Base-by-base conservation (phyloP, 257 asterid genomes). In the Nicotiana obtusifolia region DNA sequence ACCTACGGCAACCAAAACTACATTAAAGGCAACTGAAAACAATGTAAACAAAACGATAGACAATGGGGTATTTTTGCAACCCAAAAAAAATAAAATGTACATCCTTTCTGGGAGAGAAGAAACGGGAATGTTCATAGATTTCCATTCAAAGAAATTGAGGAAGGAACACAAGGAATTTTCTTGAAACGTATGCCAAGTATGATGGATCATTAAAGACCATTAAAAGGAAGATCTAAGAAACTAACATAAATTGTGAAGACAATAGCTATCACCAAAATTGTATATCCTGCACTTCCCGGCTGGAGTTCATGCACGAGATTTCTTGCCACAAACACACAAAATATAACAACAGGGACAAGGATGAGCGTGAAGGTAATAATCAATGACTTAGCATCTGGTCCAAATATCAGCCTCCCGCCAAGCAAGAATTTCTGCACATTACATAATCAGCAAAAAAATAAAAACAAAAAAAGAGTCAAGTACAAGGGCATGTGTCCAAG, bases 331-430 rank as follows among this genome's bases (percentile, higher is more conserved):
- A 89, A 87, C 13, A 80, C 54, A 89, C 94, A 90, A 78, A 93
- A 93, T 85, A 91, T 65, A 81, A 86, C 81, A 26, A 88, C 84
- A 17, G 97, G 98, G 83, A 85, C 86, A 35, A 92, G 83, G 86
- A 93, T 93, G 44, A 93, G 90, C 44, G 78, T 86, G 83, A 90
- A 30, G 35, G 97, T 90, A 37, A 88, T 84, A 54, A 90, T 84
- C 75, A 93, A 87, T 65, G 94, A 92, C 88, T 84, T 90, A 26
- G 90, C 90, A 78, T 93, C 97, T 24, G 95, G 98, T 82, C 97
- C 98, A 77, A 93, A 92, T 84, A 93, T 81, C 69, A 92, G 85
- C 90, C 98, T 85, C 80, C 92, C 98, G 16, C 88, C 90, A 59
- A 86, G 89, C 52, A 87, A 69, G 89, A 92, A 93, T 88, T 82